phyloP scores from a whole-genome alignment of 441 rosid genomes.

The Monsonia emarginata region DNA sequence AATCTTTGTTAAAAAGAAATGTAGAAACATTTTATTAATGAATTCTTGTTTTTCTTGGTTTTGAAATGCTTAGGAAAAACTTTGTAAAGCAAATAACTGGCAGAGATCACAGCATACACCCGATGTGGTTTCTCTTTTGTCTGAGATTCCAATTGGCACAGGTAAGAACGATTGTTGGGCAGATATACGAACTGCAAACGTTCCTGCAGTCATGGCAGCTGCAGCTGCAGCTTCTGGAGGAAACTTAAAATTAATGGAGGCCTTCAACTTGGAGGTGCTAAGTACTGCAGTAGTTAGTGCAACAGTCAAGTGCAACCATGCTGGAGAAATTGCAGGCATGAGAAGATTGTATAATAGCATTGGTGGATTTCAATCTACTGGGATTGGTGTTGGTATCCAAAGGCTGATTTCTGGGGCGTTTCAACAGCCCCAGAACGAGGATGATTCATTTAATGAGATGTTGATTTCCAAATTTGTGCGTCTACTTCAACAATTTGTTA shows the following conservation, averaged over 20 bases:
- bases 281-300: constrained; percentile 93
- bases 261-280: constrained; percentile 90
- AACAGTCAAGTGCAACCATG: constrained; percentile 86
- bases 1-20: neutral
- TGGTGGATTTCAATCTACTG: constrained; percentile 81
- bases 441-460: constrained; percentile 83
- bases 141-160: constrained; percentile 88
- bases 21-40: constrained; percentile 2
- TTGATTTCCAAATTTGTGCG: constrained; percentile 68
- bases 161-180: constrained; percentile 87
- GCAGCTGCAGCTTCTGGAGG: constrained; percentile 99
- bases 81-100: constrained; percentile 96
- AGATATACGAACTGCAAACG: constrained; percentile 76
- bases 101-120: constrained; percentile 79
- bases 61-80: constrained; percentile 59
- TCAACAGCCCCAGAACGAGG: constrained; percentile 58
- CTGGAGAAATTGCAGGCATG: constrained; percentile 99
- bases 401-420: constrained; percentile 85
- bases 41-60: constrained; percentile 8
- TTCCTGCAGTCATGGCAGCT: constrained; percentile 97
- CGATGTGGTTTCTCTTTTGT: constrained; percentile 84
- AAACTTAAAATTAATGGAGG: constrained; percentile 66
- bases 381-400: constrained; percentile 56
- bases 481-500: constrained; percentile 89
- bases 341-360: constrained; percentile 86